Percentiles rank a stretch among this genome's conserved stretches.
Evolutionary conservation across 805 yeast genomes (phyloP).

Genomic region (Wickerhamiella cacticola): DNA sequence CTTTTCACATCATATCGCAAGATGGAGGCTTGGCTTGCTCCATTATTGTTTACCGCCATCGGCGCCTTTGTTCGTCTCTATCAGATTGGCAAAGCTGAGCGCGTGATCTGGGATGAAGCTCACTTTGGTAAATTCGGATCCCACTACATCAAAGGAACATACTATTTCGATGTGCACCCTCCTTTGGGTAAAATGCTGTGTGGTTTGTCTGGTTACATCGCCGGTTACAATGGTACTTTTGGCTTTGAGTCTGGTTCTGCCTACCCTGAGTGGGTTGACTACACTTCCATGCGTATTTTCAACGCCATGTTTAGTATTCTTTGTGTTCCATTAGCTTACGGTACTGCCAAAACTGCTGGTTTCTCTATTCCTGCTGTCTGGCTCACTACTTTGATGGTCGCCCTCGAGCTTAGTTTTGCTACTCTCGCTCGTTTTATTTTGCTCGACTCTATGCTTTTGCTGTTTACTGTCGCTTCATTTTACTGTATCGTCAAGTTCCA

Average conservation of each 20-base stretch:
- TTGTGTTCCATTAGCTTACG: constrained; percentile 72
- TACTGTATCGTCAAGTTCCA: constrained; percentile 70
- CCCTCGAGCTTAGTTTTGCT: constrained; percentile 66
- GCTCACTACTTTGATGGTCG: constrained; percentile 55
- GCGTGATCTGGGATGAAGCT: constrained; percentile 52
- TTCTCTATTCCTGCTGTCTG: constrained; percentile 55
- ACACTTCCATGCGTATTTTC: constrained; percentile 71
- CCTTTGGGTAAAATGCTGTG: constrained; percentile 92
- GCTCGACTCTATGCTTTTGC: constrained; percentile 77
- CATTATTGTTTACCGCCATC: constrained; percentile 46
- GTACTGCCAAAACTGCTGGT: constrained; percentile 74
- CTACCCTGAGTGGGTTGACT: constrained; percentile 68
- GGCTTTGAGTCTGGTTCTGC: constrained; percentile 81
- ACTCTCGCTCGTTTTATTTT: constrained; percentile 82
- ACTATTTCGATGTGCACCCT: constrained; percentile 94
- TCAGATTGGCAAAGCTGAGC: constrained; percentile 54
- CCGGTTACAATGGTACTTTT: constrained; percentile 85
- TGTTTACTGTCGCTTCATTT: constrained; percentile 71
- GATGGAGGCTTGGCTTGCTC: constrained; percentile 34
- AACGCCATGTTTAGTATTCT: constrained; percentile 66
- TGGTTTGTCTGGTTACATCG: constrained; percentile 78
- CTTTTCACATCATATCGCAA: constrained; percentile 21
- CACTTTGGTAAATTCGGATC: constrained; percentile 40
- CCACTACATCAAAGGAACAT: constrained; percentile 70
- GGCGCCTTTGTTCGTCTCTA: constrained; percentile 69